Base-by-base conservation (phyloP, 2,329 filamentous ascomycete genomes). In the Cytospora schulzeri region DNA sequence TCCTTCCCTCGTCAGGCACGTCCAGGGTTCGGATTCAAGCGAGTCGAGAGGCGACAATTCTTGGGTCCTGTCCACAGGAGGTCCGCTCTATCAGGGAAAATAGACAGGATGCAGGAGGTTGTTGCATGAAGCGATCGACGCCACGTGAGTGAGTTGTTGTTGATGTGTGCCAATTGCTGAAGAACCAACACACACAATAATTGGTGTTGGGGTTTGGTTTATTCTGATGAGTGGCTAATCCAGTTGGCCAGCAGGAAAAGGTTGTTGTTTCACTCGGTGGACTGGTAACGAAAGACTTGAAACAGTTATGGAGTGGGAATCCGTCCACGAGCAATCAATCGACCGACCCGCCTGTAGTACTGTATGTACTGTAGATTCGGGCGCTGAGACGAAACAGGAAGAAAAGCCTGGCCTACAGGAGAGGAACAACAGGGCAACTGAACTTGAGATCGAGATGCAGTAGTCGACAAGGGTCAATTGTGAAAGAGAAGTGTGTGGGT, bases 41-140 rank as follows among this genome's bases (percentile, higher is more conserved):
- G 60, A 66, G 64, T 57, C 64, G 60, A 66, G 64, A 38, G 60
- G 51, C 54, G 17, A 4, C n/a, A 50, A 33, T 59, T 51, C 64
- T 55, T 33, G 56, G 57, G 51, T 50, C 60, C 55, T 45, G 60
- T 54, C 60, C 60, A 62, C 60, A 62, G 45, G 35, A 56, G 60
- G 38, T 62, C 60, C 60, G 60, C 60, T 51, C 60, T 57, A 26
- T 45, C 52, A 62, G 33, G 52, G 60, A 45, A 31, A 41, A 54
- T 26, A 28, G 52, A 54, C 33, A n/a, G 52, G 53, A 62, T 52
- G n/a, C n/a, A 14, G 59, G 52, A 60, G 62, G 57, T 55, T 14
- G 17, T 17, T 45, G 51, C 51, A 52, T 50, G 17, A 59, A 61
- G 45, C 41, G 45, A 60, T 66, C 57, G 59, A 61, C 61, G 57